phyloP scores from a whole-genome alignment of 75 land plant genomes.

The Cunninghamia lanceolata region DNA sequence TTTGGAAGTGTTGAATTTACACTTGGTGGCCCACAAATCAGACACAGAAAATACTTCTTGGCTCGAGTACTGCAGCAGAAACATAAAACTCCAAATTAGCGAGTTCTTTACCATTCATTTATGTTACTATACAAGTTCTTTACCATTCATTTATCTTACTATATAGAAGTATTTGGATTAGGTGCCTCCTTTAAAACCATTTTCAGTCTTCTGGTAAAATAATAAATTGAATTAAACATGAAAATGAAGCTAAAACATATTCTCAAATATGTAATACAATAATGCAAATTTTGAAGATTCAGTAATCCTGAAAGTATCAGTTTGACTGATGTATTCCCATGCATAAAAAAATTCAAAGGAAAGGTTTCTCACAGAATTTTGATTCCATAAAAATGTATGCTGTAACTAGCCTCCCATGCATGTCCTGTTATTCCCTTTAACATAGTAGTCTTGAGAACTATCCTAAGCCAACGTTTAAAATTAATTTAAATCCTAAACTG shows the following conservation, averaged over 20 bases:
- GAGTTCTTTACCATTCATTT: neutral
- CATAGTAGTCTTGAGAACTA: neutral
- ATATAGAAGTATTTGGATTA: neutral
- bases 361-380: neutral
- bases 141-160: no score
- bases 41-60: slow-evolving; percentile 90
- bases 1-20: slow-evolving; percentile 58
- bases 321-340: neutral
- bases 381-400: neutral
- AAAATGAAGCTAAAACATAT: neutral
- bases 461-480: neutral
- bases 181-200: neutral
- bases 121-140: neutral
- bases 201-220: neutral
- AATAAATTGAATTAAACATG: neutral
- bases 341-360: neutral
- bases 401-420: neutral
- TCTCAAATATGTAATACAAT: neutral
- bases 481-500: neutral
- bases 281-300: neutral
- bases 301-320: neutral
- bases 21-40: slow-evolving; percentile 91
- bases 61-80: slow-evolving; percentile 62
- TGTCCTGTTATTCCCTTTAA: neutral
- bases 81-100: slow-evolving; percentile 3